These are phyloP conservation scores for Osmanthus fragrans DNA, from an alignment of 257 asterid species.

Conservation along the genomic window DNA sequence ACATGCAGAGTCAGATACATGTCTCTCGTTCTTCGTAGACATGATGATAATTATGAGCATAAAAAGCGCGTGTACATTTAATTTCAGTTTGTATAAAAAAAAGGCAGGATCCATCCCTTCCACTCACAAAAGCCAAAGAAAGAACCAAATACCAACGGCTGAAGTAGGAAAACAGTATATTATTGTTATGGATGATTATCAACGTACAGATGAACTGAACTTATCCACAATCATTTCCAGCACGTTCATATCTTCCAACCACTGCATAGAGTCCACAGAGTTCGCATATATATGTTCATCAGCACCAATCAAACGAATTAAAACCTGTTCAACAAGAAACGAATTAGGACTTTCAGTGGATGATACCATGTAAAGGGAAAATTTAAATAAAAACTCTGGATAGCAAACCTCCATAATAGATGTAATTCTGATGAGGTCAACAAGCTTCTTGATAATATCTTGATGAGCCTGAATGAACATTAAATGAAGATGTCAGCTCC, in stretches of 20 bases:
- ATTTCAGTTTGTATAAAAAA: conserved; percentile 20
- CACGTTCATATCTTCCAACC: conserved; percentile 81
- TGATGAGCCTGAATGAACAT: conserved; percentile 39
- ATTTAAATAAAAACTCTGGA: not conserved
- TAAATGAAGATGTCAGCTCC: conserved; percentile 26
- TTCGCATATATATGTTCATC: conserved; percentile 75
- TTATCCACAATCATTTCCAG: conserved; percentile 86
- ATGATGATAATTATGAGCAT: not conserved
- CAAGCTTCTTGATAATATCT: conserved; percentile 48
- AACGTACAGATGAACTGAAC: conserved; percentile 93
- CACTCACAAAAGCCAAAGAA: conserved; percentile 14
- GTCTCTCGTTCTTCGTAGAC: conserved; percentile 4
- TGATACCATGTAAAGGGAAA: conserved; percentile 11
- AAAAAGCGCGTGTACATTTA: not conserved
- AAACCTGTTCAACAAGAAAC: conserved; percentile 58
- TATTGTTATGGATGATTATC: conserved; percentile 26
- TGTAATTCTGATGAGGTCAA: conserved; percentile 79
- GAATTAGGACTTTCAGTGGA: conserved; percentile 25
- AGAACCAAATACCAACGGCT: conserved; percentile 7
- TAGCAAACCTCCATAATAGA: conserved; percentile 83
- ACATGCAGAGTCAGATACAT: conserved; percentile 10
- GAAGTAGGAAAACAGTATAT: conserved; percentile 11
- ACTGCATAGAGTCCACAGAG: conserved; percentile 70
- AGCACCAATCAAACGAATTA: conserved; percentile 78
- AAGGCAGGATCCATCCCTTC: conserved; percentile 19